These are phyloP conservation scores for Colletotrichum theobromicola DNA, from an alignment of 2,329 filamentous ascomycete species.

Conservation along the genomic window DNA sequence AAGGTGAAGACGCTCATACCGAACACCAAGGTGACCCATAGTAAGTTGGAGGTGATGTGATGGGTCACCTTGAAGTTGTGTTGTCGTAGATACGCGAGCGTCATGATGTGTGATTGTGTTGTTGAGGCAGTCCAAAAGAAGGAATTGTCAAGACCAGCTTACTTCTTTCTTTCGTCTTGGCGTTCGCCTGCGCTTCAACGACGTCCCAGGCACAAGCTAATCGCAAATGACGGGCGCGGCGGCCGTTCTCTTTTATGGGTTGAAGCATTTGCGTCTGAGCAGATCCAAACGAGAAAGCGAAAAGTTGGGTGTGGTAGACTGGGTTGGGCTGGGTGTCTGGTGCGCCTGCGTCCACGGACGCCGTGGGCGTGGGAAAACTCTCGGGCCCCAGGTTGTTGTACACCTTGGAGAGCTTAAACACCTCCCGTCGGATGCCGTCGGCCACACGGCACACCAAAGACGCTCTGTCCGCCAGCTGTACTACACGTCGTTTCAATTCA, in stretches of 20 bases:
- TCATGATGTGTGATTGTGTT: conserved; percentile 13
- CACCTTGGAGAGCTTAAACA: background rate
- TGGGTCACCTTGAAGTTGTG: conserved; percentile 25
- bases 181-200: background rate
- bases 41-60: conserved; percentile 23
- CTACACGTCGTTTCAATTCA: conserved; percentile 4
- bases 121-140: conserved; percentile 17
- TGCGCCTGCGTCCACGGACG: conserved; percentile 3
- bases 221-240: background rate
- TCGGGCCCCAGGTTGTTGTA: background rate
- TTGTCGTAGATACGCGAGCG: conserved; percentile 7
- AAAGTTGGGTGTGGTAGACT: background rate
- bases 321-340: background rate
- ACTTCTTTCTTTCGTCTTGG: conserved; percentile 3
- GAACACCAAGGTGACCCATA: conserved; percentile 23
- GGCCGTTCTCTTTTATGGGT: conserved; percentile 15
- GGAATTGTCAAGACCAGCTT: conserved; percentile 9
- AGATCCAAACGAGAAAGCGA: background rate
- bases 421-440: conserved; percentile 1
- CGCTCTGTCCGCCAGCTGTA: conserved; percentile 8
- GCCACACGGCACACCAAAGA: background rate
- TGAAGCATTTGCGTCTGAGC: background rate
- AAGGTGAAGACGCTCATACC: conserved; percentile 26
- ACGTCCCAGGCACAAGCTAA: no score
- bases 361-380: background rate